Evolutionary conservation across 768 basidiomycete genomes (phyloP), one percentile per base, ranked within the genome.

Genomic region (Sporobolomyces phaffii): DNA sequence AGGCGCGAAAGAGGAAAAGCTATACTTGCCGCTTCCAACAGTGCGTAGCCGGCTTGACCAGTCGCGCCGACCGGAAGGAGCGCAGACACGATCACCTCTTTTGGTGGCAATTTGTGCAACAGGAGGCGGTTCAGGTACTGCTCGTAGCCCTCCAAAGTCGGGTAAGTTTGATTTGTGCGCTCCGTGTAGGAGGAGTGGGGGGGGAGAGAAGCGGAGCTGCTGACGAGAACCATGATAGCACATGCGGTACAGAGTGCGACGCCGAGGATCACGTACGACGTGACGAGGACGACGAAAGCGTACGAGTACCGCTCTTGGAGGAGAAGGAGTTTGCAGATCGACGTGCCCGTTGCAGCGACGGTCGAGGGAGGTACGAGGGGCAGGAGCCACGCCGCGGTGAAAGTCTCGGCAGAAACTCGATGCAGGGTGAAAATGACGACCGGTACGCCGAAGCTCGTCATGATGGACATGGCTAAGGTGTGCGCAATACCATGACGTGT

Each of bases 291-390:
- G 36, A 54, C 65, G 26, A 75, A 63, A 17, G 64, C 62, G 62
- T 75, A 75, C 5, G 26, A 17, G 13, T 50, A 60, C 5, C 70
- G 56, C 4, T 47, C n/a, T 17, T 62, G 47, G 3, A 22, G 24
- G 28, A 70, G 48, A 50, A 75, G 68, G 40, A 74, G 67, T 20
- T 60, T 69, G 33, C 72, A 69, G 17, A 75, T 40, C 4, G 67
- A 63, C 1, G 67, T 50, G 3, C 74, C 73, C 26, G 53, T 53
- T 0, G 73, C 64, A 9, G 70, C 74, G 26, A 72, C 61, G 7
- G 74, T 75, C 44, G 72, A 66, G 11, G 73, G 69, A 1, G 74
- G 74, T 2, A 75, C 71, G 63, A 73, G 66, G n/a, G 74, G 74
- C 1, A 75, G 68, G 1, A 75, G 52, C 74, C 74, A 75, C 5